Percentiles rank a stretch among this genome's conserved stretches.
phyloP scores from a whole-genome alignment of 192 early-diverging fungal species.

The Entophlyctis luteolus region DNA sequence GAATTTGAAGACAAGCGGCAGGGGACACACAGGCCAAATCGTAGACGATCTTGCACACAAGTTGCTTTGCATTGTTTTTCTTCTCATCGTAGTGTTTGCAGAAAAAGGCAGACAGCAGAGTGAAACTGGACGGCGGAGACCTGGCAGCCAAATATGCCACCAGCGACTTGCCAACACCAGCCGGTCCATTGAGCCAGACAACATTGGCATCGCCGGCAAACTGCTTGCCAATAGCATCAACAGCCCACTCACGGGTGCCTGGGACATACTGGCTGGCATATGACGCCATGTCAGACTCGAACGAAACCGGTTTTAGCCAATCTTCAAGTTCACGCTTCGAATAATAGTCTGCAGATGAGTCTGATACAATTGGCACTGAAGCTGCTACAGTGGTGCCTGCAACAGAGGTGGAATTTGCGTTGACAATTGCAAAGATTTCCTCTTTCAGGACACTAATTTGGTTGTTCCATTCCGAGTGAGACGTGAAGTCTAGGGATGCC shows the following conservation, averaged over 20 bases:
- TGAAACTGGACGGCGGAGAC: constrained; percentile 5
- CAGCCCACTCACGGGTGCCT: constrained; percentile 5
- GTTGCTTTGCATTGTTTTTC: background rate
- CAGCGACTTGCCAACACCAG: constrained; percentile 22
- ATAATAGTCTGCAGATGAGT: too few species aligned
- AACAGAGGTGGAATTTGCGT: too few species aligned
- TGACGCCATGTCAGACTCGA: background rate
- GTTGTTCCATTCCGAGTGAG: too few species aligned
- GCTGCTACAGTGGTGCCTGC: too few species aligned
- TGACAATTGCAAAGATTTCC: too few species aligned
- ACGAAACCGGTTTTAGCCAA: constrained; percentile 17
- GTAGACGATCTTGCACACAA: constrained; percentile 11
- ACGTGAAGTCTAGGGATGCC: too few species aligned
- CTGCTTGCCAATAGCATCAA: background rate
- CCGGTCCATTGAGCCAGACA: constrained; percentile 9
- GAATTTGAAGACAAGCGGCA: background rate
- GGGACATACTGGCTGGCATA: background rate
- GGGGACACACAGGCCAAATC: background rate
- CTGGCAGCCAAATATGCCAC: background rate
- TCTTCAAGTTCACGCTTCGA: background rate
- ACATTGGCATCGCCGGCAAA: background rate
- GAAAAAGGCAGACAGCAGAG: constrained; percentile 27
- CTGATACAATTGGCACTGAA: too few species aligned
- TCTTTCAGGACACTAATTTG: too few species aligned
- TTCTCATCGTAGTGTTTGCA: constrained; percentile 24